Conservation (phyloP, 2,329 filamentous ascomycete genomes). For the Aspergillus sp. region DNA sequence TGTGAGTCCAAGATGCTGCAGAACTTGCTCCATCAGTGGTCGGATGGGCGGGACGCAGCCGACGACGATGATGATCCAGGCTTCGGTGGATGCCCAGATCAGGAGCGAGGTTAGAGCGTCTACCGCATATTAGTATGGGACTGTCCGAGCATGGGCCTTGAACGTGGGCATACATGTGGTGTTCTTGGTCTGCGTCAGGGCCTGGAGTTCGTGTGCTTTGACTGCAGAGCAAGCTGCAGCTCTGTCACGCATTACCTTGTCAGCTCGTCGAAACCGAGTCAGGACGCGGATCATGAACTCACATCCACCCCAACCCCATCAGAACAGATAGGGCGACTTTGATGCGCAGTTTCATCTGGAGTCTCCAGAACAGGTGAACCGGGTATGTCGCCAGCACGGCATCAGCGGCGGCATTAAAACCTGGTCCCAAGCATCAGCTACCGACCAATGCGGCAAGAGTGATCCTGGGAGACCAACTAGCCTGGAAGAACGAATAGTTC, state of each 20-base stretch:
- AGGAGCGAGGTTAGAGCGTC: slow-evolving; percentile 8
- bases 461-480: slow-evolving; percentile 9
- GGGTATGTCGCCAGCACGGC: slow-evolving; percentile 13
- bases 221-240: slow-evolving; percentile 11
- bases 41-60: slow-evolving; percentile 12
- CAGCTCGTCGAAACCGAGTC: too few species aligned
- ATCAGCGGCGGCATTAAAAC: slow-evolving; percentile 12
- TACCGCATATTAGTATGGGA: slow-evolving; percentile 2
- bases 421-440: slow-evolving; percentile 1
- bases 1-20: slow-evolving; percentile 7
- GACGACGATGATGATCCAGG: slow-evolving; percentile 13
- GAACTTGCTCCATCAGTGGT: slow-evolving; percentile 6
- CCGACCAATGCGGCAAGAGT: too few species aligned
- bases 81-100: slow-evolving; percentile 12
- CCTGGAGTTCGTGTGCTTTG: slow-evolving; percentile 11
- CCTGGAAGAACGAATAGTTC: slow-evolving; percentile 13
- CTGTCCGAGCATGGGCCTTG: too few species aligned
- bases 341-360: slow-evolving; percentile 11
- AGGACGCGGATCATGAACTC: slow-evolving; percentile 11
- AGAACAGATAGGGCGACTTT: slow-evolving; percentile 12
- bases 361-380: slow-evolving; percentile 13
- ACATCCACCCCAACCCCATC: slow-evolving; percentile 19
- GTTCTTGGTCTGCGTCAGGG: slow-evolving; percentile 7
- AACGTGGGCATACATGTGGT: slow-evolving; percentile 7
- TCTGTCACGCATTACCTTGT: too few species aligned